Evolutionary conservation across 108 stramenopile genomes (phyloP).

Genomic region (Cylindrotheca fusiformis): DNA sequence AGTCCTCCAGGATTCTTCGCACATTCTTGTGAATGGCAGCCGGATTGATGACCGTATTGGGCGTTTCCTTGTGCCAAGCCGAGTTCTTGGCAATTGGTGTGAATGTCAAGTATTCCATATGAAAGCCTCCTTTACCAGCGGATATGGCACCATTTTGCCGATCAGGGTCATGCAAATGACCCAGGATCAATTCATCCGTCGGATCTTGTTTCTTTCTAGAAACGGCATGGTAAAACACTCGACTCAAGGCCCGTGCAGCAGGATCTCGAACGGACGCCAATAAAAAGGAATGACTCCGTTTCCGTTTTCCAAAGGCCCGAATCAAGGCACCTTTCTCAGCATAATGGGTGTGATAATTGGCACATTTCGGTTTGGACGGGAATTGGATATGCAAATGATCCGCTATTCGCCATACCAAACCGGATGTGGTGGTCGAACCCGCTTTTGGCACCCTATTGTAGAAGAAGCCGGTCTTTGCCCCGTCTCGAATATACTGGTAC

Average conservation of each 20-base stretch:
- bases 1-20: constrained; percentile 19
- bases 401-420: constrained; percentile 29
- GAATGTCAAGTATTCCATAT: constrained; percentile 5
- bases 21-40: constrained; percentile 14
- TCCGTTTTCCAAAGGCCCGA: too few species aligned
- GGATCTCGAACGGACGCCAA: constrained; percentile 42
- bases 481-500: too few species aligned
- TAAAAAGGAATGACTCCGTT: constrained; percentile 8
- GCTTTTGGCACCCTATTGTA: constrained; percentile 37
- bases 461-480: constrained; percentile 27
- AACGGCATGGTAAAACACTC: constrained; percentile 24
- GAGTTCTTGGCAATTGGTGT: not conserved
- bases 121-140: constrained; percentile 11
- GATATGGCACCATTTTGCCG: constrained; percentile 16
- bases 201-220: constrained; percentile 23
- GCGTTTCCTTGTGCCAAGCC: not conserved
- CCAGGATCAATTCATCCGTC: constrained; percentile 28
- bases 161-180: not conserved
- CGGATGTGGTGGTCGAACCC: constrained; percentile 32
- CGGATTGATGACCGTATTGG: constrained; percentile 15
- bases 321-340: not conserved
- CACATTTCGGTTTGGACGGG: not conserved
- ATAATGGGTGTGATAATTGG: not conserved
- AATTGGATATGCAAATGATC: not conserved
- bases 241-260: constrained; percentile 32